Conservation (phyloP, 345 rosid species). For the Brassica nigra region DNA sequence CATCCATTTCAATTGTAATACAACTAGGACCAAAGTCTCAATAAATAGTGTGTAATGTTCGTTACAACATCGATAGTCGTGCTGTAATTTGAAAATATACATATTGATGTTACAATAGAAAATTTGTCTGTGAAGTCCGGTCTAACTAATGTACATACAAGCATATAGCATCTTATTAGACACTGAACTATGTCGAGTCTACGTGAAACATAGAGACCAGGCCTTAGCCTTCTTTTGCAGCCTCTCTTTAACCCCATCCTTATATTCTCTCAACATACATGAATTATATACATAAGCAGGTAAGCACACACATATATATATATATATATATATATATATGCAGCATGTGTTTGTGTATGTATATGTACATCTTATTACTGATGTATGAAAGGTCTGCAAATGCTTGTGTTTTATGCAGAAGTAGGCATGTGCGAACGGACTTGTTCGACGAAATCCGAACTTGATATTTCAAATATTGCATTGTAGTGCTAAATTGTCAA, state of each 20-base stretch:
- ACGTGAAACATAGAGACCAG: conserved; percentile 42
- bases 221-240: conserved; percentile 31
- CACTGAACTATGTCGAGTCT: conserved; percentile 43
- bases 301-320: not conserved
- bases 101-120: conserved; percentile 26
- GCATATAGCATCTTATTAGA: conserved; percentile 35
- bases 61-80: conserved; percentile 24
- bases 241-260: conserved; percentile 24
- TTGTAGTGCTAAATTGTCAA: not conserved
- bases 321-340: not conserved
- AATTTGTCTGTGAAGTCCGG: conserved; percentile 38
- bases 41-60: conserved; percentile 18
- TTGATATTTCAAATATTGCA: not conserved
- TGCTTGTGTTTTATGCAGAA: not conserved
- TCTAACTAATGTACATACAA: conserved; percentile 18
- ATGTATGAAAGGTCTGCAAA: conserved; percentile 10
- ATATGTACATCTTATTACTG: conserved; percentile 9
- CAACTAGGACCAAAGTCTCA: not conserved
- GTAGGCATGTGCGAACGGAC: conserved; percentile 22
- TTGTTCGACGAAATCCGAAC: not conserved
- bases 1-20: conserved; percentile 16
- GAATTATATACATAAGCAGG: no score
- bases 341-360: not conserved
- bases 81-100: conserved; percentile 12
- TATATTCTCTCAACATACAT: conserved; percentile 9